Evolutionary conservation across 1,284 basidiomycete species (phyloP).

Genomic region (Ustilago shanxiensis): DNA sequence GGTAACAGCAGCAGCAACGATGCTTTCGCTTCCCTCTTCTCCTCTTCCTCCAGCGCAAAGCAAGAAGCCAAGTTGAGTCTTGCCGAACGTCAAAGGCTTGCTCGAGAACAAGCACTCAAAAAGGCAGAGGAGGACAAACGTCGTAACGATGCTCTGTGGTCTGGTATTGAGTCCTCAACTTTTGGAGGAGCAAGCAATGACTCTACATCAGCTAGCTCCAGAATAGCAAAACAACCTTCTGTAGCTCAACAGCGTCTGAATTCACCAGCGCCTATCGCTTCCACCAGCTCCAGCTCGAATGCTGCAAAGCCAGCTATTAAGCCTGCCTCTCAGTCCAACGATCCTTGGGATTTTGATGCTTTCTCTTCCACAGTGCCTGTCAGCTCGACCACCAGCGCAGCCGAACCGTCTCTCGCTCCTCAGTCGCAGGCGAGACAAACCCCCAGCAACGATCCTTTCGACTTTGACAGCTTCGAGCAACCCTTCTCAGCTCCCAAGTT

Average conservation of each 20-base stretch:
- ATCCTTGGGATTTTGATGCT: constrained; percentile 47
- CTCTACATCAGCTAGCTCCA: neutral
- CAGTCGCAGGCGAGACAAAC: constrained; percentile 2
- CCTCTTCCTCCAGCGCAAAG: constrained; percentile 30
- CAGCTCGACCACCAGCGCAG: constrained; percentile 1
- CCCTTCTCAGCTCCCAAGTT: constrained; percentile 18
- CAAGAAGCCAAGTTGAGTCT: constrained; percentile 34
- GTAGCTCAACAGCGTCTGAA: constrained; percentile 17
- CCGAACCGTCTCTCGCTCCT: constrained; percentile 11
- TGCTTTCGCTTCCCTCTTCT: constrained; percentile 64
- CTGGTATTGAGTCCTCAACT: constrained; percentile 32
- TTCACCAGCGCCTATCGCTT: constrained; percentile 12
- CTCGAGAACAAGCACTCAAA: constrained; percentile 23
- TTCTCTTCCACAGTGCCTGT: constrained; percentile 19
- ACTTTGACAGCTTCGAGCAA: constrained; percentile 59
- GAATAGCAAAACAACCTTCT: neutral
- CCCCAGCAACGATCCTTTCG: constrained; percentile 51
- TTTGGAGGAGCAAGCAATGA: constrained; percentile 11
- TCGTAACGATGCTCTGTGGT: constrained; percentile 45
- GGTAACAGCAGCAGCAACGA: too few relatives aligned
- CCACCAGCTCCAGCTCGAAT: neutral
- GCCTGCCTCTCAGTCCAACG: constrained; percentile 9
- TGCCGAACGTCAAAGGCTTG: constrained; percentile 40
- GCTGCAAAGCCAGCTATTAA: constrained; percentile 7
- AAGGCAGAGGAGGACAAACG: constrained; percentile 29